Evolutionary conservation across 176 grass and related monocot species (phyloP), one percentile per base, ranked within the genome.

Genomic region (Aegilops longissima): DNA sequence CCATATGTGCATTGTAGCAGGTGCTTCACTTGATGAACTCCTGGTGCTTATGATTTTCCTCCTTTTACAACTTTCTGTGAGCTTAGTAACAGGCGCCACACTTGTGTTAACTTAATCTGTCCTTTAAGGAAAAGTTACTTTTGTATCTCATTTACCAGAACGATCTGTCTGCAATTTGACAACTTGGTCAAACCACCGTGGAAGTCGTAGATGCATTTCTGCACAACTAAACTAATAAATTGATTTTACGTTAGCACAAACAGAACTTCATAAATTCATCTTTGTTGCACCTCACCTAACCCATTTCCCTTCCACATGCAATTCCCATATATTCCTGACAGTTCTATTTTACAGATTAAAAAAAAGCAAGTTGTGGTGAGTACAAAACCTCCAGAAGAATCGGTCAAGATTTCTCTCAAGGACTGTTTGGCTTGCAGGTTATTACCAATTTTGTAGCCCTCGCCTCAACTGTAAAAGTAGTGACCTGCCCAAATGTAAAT

Each of bases 341-440:
- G 27, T 75, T 58, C 1, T 35, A 24, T 74, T 82, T 86, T 86
- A 51, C 75, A 94, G 94, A 91, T 81, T 40, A 92, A 96, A 25
- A 85, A 86, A 76, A 98, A 93, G 58, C 75, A 91, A 72, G 84
- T 75, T 54, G 49, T 69, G 72, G 78, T 86, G 52, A 92, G 70
- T 83, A 84, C 88, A 83, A 90, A 89, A 77, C 85, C 97, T 62
- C 90, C 67, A 85, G 88, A 90, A 36, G 92, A 98, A 88, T 88
- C 90, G 33, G 92, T 98, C 18, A 98, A 93, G 74, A 98, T 98
- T 93, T 98, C 97, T 38, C 90, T 98, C 2, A 98, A 98, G 77
- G 97, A 98, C 71, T 98, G 97, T 73, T 82, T 98, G 77, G 97
- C 94, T 81, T 98, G 97, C 94, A 98, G 97, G 97, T 98, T 69